Evolutionary conservation across 257 asterid species (phyloP).

Genomic region (Solanum acaule): DNA sequence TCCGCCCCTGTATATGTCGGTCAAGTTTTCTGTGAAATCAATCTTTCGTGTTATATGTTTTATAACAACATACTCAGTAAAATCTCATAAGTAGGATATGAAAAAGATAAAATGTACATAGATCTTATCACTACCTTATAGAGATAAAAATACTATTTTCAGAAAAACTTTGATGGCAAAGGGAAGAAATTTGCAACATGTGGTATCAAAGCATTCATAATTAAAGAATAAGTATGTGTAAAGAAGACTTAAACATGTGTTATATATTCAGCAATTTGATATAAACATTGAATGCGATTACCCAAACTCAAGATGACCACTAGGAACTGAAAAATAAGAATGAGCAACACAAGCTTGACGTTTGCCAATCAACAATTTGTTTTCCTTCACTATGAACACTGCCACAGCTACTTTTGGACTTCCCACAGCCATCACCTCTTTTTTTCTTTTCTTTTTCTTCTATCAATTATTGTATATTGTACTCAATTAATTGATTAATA

Average conservation of each 20-base stretch:
- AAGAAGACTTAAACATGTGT: background rate
- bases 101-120: too few species aligned
- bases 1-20: background rate
- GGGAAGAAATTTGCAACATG: too few species aligned
- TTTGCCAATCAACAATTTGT: constrained; percentile 46
- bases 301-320: constrained; percentile 70
- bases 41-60: background rate
- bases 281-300: background rate
- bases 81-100: too few species aligned
- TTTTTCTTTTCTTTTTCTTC: background rate
- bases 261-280: background rate
- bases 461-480: too few species aligned
- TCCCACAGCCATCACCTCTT: background rate
- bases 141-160: too few species aligned
- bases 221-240: background rate
- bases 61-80: too few species aligned
- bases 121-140: background rate
- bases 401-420: constrained; percentile 56
- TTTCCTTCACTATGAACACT: constrained; percentile 39
- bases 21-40: too few species aligned
- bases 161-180: too few species aligned
- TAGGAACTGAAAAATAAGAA: constrained; percentile 50
- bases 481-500: background rate
- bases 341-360: constrained; percentile 46
- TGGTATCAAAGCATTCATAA: too few species aligned